A percentile compares a stretch with the other conserved stretches of the same genome.
These are phyloP conservation scores for Dendrobium chrysotoxum DNA, from an alignment of 106 monocot species.

Conservation along the genomic window DNA sequence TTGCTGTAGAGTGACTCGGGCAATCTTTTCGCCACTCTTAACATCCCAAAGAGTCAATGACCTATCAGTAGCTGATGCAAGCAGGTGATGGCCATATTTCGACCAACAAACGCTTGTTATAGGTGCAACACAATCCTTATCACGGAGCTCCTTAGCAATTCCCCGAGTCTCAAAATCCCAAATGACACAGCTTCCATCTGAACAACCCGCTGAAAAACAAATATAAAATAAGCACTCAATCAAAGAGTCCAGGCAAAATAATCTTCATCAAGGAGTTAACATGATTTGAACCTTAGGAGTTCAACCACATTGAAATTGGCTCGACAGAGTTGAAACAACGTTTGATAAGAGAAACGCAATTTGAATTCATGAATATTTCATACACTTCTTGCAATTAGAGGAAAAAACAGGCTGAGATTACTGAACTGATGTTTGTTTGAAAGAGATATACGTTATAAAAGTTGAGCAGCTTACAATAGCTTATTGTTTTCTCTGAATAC, in stretches of 20 bases:
- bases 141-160: constrained; percentile 76
- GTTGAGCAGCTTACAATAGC: too few species aligned
- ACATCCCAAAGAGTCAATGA: constrained; percentile 93
- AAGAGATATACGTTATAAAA: too few species aligned
- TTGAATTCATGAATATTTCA: too few species aligned
- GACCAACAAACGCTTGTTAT: constrained; percentile 98
- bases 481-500: too few species aligned
- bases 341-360: too few species aligned
- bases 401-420: too few species aligned
- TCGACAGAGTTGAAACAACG: not conserved
- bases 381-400: too few species aligned
- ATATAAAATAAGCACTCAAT: not conserved
- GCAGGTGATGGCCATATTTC: constrained; percentile 77
- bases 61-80: constrained; percentile 87
- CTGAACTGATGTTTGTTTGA: too few species aligned
- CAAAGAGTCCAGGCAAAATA: not conserved
- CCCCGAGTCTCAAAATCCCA: constrained; percentile 99
- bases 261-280: not conserved
- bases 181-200: constrained; percentile 90
- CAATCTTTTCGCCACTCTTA: constrained; percentile 56
- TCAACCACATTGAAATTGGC: not conserved
- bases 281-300: not conserved
- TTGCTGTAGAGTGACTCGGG: constrained; percentile 71
- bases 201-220: constrained; percentile 68
- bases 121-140: constrained; percentile 75